Evolutionary conservation across 805 yeast species (phyloP).

Genomic region (Naumovozyma baii): DNA sequence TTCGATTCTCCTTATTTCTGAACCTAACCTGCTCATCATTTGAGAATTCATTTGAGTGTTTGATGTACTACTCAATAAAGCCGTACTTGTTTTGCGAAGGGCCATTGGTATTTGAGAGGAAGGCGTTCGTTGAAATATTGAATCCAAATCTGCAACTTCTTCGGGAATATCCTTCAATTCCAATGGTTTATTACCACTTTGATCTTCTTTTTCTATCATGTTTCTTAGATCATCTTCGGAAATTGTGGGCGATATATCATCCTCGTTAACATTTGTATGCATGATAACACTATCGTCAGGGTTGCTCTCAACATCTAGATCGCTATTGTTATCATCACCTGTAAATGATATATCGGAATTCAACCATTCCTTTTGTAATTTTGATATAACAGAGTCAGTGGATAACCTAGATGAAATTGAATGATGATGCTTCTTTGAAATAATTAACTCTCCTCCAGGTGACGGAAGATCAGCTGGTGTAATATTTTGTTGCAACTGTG

Average conservation of each 20-base stretch:
- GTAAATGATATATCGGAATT: background rate
- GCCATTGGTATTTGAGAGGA: background rate
- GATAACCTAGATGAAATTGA: background rate
- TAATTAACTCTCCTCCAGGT: background rate
- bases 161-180: slow-evolving; percentile 14
- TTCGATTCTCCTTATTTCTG: slow-evolving; percentile 71
- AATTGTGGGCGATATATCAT: background rate
- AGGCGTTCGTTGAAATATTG: background rate
- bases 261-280: background rate
- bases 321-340: background rate
- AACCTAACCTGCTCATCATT: slow-evolving; percentile 61
- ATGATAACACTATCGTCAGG: background rate
- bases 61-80: slow-evolving; percentile 1
- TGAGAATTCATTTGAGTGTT: slow-evolving; percentile 33
- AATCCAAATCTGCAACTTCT: slow-evolving; percentile 18
- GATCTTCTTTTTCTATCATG: background rate
- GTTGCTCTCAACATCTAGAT: background rate
- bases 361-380: background rate
- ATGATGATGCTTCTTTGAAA: background rate
- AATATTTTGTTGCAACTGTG: slow-evolving; percentile 12
- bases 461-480: background rate
- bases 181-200: background rate
- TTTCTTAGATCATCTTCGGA: background rate
- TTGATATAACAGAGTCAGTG: background rate
- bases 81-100: slow-evolving; percentile 5